Evolutionary conservation across 1,139 yeast genomes (phyloP).

Genomic region (Yarrowia galli): DNA sequence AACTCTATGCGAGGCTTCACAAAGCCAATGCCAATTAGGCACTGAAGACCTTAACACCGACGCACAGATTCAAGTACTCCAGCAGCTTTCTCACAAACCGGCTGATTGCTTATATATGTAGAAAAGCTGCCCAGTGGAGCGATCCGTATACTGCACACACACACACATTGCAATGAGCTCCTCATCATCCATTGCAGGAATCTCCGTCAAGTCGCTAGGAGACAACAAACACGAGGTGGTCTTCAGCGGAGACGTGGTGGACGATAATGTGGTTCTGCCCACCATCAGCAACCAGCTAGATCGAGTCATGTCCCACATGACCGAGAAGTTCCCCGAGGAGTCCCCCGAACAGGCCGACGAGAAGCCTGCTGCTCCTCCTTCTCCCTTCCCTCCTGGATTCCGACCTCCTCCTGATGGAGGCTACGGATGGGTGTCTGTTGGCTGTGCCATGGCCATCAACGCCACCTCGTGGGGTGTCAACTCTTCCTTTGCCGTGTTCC

Average conservation of each 20-base stretch:
- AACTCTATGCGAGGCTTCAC: not conserved
- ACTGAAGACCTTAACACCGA: conserved; percentile 24
- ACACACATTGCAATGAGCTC: conserved; percentile 17
- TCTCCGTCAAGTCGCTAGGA: conserved; percentile 31
- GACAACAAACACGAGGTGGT: conserved; percentile 35
- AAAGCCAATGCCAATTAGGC: conserved; percentile 28
- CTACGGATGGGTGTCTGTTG: conserved; percentile 72
- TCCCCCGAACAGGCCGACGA: conserved; percentile 2
- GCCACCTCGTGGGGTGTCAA: conserved; percentile 79
- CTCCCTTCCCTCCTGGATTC: conserved; percentile 38
- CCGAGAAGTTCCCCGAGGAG: conserved; percentile 25
- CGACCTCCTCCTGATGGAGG: conserved; percentile 67
- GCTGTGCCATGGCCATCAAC: conserved; percentile 61
- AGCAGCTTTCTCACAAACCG: conserved; percentile 13
- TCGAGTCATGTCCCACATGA: conserved; percentile 29
- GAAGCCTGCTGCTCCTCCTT: conserved; percentile 35
- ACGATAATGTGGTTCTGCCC: conserved; percentile 20
- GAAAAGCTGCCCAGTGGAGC: not conserved
- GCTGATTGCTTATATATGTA: conserved; percentile 5
- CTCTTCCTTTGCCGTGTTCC: conserved; percentile 71
- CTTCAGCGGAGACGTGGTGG: conserved; percentile 32
- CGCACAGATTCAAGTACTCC: conserved; percentile 22
- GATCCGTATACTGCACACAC: not conserved
- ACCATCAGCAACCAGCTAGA: conserved; percentile 37
- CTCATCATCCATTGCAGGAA: conserved; percentile 27